These are phyloP conservation scores for Colletotrichum costaricense DNA, from an alignment of 2,329 filamentous ascomycete species.

Conservation along the genomic window DNA sequence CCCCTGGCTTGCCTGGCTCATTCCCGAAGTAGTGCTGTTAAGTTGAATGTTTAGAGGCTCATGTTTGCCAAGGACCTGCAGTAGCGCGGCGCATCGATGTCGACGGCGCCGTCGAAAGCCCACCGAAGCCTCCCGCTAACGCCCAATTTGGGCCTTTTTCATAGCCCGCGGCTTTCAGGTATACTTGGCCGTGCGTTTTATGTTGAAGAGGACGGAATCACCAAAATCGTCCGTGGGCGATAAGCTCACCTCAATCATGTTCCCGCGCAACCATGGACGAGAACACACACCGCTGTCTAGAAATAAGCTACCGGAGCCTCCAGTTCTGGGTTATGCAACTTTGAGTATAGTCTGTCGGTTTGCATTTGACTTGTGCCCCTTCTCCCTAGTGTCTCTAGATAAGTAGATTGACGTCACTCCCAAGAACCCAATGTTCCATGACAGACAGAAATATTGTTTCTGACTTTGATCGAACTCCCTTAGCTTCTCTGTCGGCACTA, in stretches of 20 bases:
- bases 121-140: conserved; percentile 30
- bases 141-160: not conserved
- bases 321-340: not conserved
- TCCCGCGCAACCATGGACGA: conserved; percentile 26
- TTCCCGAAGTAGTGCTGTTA: not conserved
- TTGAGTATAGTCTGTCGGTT: not conserved
- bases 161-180: not conserved
- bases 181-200: not conserved
- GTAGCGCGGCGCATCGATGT: conserved; percentile 25
- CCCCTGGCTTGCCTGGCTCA: not conserved
- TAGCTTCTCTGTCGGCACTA: not conserved
- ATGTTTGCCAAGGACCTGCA: not conserved
- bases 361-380: not conserved
- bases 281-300: not conserved
- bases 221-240: conserved; percentile 12
- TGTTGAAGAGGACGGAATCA: not conserved
- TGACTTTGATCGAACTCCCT: not conserved
- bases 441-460: not conserved
- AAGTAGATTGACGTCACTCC: not conserved
- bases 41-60: not conserved
- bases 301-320: not conserved
- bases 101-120: conserved; percentile 16
- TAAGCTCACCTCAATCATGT: conserved; percentile 13
- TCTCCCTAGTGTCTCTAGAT: not conserved
- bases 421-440: not conserved